Conservation (phyloP, 2,329 filamentous ascomycete species). For the Colletotrichum gloeosporioides region DNA sequence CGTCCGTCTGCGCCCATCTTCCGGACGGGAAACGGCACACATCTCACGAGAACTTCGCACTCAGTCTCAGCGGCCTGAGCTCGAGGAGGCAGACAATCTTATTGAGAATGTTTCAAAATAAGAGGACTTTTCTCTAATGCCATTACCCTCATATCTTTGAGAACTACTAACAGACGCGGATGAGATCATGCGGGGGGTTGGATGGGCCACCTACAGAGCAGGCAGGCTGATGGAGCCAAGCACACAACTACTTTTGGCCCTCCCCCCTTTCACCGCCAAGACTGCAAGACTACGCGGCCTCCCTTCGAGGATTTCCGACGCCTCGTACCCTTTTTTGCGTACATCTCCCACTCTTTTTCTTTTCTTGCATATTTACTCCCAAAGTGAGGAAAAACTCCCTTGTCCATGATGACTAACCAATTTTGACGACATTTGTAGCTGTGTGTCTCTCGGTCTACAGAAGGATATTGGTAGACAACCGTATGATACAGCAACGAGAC, state of each 20-base stretch:
- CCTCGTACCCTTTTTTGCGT: background rate
- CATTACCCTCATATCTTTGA: background rate
- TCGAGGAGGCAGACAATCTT: background rate
- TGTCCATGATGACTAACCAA: background rate
- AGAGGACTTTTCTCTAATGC: background rate
- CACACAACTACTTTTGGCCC: background rate
- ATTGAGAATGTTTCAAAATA: background rate
- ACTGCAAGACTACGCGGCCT: background rate
- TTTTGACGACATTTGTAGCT: background rate
- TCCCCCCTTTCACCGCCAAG: background rate
- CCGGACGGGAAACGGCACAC: background rate
- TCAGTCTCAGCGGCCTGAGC: background rate
- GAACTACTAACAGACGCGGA: background rate
- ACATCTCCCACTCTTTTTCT: background rate
- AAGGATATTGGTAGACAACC: background rate
- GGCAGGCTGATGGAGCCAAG: background rate
- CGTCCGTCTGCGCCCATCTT: background rate
- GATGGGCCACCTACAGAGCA: background rate
- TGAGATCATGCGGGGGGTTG: background rate
- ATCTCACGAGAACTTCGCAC: background rate
- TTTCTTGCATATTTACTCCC: background rate
- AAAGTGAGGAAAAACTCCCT: background rate
- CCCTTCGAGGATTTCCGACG: background rate
- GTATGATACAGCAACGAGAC: background rate
- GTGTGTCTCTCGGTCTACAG: background rate